Conservation (phyloP, 257 asterid genomes). For the Forsythia suspensa region DNA sequence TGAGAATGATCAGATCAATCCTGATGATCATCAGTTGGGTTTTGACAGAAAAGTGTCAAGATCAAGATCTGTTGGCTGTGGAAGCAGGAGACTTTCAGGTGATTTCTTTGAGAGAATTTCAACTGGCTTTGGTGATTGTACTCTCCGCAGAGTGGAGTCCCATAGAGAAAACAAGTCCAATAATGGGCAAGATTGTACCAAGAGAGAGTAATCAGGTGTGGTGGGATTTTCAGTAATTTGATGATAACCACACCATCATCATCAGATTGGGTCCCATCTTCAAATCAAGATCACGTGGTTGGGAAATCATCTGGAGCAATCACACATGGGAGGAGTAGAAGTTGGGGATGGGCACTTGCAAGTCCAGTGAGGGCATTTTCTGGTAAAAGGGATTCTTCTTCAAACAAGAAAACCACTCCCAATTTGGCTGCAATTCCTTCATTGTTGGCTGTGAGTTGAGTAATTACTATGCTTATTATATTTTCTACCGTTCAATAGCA, state of each 20-base stretch:
- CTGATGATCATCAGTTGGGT: conserved; percentile 33
- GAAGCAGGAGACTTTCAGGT: conserved; percentile 64
- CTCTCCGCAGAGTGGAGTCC: conserved; percentile 80
- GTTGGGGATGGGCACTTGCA: conserved; percentile 98
- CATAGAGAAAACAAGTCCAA: conserved; percentile 52
- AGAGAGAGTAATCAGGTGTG: conserved; percentile 48
- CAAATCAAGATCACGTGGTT: conserved; percentile 28
- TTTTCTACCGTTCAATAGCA: neutral
- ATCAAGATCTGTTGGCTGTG: conserved; percentile 76
- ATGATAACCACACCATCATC: conserved; percentile 63
- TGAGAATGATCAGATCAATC: conserved; percentile 43
- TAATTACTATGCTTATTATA: neutral
- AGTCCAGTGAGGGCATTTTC: conserved; percentile 88
- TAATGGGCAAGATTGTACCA: conserved; percentile 41
- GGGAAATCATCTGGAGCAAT: conserved; percentile 39
- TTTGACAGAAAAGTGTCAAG: conserved; percentile 51
- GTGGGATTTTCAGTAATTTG: conserved; percentile 63
- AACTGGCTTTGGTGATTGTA: conserved; percentile 68
- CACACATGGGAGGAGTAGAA: conserved; percentile 71
- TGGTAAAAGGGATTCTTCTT: conserved; percentile 43
- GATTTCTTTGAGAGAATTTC: conserved; percentile 59
- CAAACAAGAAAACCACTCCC: conserved; percentile 56
- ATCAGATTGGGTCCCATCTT: conserved; percentile 55
- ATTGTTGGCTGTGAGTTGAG: conserved; percentile 57
- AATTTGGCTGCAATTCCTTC: conserved; percentile 82